Conservation (phyloP, 768 basidiomycete genomes). For the Inosperma sp. region DNA sequence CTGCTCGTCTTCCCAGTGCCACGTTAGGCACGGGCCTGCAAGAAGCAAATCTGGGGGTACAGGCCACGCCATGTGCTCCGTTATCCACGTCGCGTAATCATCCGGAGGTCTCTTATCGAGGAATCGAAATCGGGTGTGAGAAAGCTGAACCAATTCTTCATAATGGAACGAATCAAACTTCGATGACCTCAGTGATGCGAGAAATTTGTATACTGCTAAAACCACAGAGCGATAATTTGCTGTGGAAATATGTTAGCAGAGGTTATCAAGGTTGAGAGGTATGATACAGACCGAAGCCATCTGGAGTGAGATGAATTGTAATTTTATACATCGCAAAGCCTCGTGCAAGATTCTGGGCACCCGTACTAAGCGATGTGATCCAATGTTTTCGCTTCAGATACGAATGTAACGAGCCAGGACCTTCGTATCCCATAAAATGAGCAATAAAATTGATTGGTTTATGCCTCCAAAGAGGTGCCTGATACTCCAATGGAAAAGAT, state of each 20-base stretch:
- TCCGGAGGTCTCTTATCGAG: slow-evolving; percentile 80
- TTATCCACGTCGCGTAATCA: slow-evolving; percentile 69
- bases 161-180: slow-evolving; percentile 63
- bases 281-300: slow-evolving; percentile 71
- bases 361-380: slow-evolving; percentile 70
- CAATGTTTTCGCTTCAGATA: slow-evolving; percentile 88
- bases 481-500: slow-evolving; percentile 70
- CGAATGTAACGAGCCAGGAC: slow-evolving; percentile 84
- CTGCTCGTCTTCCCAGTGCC: slow-evolving; percentile 61
- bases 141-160: slow-evolving; percentile 67
- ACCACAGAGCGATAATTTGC: slow-evolving; percentile 74
- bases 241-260: slow-evolving; percentile 25
- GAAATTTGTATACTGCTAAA: slow-evolving; percentile 72
- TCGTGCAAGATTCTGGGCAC: slow-evolving; percentile 64
- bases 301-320: slow-evolving; percentile 73
- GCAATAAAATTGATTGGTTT: slow-evolving; percentile 75
- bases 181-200: slow-evolving; percentile 62
- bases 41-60: slow-evolving; percentile 75
- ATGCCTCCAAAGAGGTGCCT: slow-evolving; percentile 68
- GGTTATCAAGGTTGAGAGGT: neutral
- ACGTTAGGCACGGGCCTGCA: slow-evolving; percentile 62
- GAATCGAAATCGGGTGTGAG: slow-evolving; percentile 77
- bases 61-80: slow-evolving; percentile 75
- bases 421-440: slow-evolving; percentile 89
- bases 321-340: slow-evolving; percentile 89